Evolutionary conservation across 2,329 filamentous ascomycete species (phyloP).

Genomic region (Calycina herbarum): DNA sequence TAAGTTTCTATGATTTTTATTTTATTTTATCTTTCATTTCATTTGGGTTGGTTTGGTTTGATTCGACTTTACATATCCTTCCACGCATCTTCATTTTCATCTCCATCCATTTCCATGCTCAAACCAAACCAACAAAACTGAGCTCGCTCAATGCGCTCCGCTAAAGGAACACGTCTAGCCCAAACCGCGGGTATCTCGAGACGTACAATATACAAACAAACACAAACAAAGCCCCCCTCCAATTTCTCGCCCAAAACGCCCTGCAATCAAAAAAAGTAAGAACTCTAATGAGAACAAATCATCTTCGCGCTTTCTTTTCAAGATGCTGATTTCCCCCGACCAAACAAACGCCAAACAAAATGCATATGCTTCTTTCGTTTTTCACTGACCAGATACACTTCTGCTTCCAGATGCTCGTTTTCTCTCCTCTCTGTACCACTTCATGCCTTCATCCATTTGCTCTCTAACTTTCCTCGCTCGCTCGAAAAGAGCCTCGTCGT

Average conservation of each 20-base stretch:
- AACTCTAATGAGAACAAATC: background rate
- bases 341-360: slow-evolving; percentile 1
- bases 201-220: slow-evolving; percentile 3
- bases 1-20: too few species aligned
- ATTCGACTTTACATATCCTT: too few species aligned
- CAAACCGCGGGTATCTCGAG: background rate
- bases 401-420: slow-evolving; percentile 29
- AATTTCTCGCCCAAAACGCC: background rate
- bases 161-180: background rate
- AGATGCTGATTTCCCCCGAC: background rate
- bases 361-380: background rate
- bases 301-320: background rate
- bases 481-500: slow-evolving; percentile 35
- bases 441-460: slow-evolving; percentile 38
- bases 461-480: slow-evolving; percentile 37
- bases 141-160: slow-evolving; percentile 1
- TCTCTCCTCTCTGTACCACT: slow-evolving; percentile 34
- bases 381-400: slow-evolving; percentile 25
- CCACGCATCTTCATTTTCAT: too few species aligned
- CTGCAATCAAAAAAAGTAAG: background rate
- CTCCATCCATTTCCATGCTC: too few species aligned
- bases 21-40: too few species aligned
- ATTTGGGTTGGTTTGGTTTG: too few species aligned
- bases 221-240: background rate
- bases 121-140: background rate